Evolutionary conservation across 2,329 filamentous ascomycete genomes (phyloP), one percentile per base, ranked within the genome.

Genomic region (Clarireedia homoeocarpa): DNA sequence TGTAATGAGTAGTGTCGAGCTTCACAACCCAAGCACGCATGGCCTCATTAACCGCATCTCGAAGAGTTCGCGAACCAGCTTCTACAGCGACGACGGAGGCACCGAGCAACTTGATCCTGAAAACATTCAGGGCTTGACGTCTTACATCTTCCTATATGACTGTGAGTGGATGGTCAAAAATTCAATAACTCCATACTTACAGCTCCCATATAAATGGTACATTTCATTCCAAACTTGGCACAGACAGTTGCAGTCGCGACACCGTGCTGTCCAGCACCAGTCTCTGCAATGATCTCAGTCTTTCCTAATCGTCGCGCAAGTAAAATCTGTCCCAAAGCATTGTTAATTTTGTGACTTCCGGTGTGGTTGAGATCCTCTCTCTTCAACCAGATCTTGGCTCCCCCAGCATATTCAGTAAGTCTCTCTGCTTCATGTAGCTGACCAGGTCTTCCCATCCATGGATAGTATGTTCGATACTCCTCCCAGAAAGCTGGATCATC

Each of bases 321-420:
- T 14, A 99, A 81, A 49, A 96, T 84, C 72, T 99, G 94, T 2
- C 94, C 94, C 7, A 99, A 77, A 0, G 94, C 94, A 67, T 99
- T 99, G 78, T 99, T 99, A 78, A 99, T 97, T 81, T 99, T 99
- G 80, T 99, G 94, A 61, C 89, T 95, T 63, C 94, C 94, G 7
- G 94, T 97, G 71, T 99, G 94, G 74, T 97, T 97, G 56, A 97
- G 77, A 71, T 99, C 94, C 74, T 99, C 94, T 66, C 94, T 84
- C 81, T 99, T 99, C 64, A 99, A 76, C 86, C 92, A 99, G 75
- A 99, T 95, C 69, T 91, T 95, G 49, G 94, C 92, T 59, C 94
- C 94, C 24, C 91, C 90, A 48, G 89, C 91, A 67, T 92, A 77
- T 69, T 95, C 86, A 0, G 92, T 97, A 62, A 99, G 76, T 53